Conservation (phyloP, 2,329 filamentous ascomycete species). For the Pseudogymnoascus sp. region DNA sequence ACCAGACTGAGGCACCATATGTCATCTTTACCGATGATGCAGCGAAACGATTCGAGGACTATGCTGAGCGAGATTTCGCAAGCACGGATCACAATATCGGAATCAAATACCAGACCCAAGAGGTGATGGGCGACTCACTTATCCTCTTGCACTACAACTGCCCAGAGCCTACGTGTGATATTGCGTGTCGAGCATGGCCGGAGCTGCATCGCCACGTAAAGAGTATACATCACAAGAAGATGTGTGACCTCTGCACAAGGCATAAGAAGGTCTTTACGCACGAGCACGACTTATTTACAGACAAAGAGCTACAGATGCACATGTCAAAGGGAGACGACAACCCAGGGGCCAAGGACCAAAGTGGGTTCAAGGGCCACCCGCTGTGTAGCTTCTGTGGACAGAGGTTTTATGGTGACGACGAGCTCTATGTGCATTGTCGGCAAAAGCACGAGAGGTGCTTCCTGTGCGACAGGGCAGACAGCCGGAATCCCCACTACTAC, state of each 20-base stretch:
- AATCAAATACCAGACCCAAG: conserved; percentile 80
- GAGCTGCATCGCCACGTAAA: conserved; percentile 77
- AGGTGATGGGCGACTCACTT: conserved; percentile 86
- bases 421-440: conserved; percentile 86
- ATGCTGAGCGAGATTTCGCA: conserved; percentile 62
- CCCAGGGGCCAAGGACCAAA: conserved; percentile 84
- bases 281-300: conserved; percentile 87
- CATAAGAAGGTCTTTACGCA: conserved; percentile 99
- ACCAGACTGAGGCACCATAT: conserved; percentile 61
- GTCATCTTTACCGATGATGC: conserved; percentile 89
- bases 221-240: conserved; percentile 72
- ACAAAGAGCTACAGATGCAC: conserved; percentile 73
- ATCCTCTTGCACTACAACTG: conserved; percentile 91
- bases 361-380: conserved; percentile 91
- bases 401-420: conserved; percentile 92
- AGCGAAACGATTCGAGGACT: conserved; percentile 80
- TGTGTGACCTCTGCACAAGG: conserved; percentile 84
- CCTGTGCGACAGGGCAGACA: conserved; percentile 64
- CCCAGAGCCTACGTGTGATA: conserved; percentile 75
- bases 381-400: conserved; percentile 88
- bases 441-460: conserved; percentile 94
- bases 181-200: conserved; percentile 74
- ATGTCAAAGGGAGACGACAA: conserved; percentile 87
- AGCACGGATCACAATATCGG: conserved; percentile 79
- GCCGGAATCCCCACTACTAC: conserved; percentile 73